A percentile compares a stretch with the other conserved stretches of the same genome.
Conservation (phyloP, 192 early-diverging fungal genomes). For the Coemansia brasiliensis region DNA sequence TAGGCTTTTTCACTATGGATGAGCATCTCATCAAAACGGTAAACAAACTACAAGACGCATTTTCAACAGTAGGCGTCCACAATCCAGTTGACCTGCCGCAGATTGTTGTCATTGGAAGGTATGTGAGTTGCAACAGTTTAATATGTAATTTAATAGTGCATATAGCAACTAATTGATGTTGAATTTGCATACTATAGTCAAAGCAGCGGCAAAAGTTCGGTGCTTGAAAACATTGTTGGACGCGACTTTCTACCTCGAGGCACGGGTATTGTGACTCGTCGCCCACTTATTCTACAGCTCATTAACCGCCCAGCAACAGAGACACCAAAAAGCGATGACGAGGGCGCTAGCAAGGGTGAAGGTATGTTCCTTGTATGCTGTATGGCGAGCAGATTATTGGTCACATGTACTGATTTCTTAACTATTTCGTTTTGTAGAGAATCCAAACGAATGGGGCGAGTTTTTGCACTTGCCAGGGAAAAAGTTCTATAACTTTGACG, state of each 20-base stretch:
- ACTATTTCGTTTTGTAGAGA: conserved; percentile 33
- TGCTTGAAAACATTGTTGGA: conserved; percentile 99
- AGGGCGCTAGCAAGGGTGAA: conserved; percentile 43
- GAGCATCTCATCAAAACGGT: conserved; percentile 64
- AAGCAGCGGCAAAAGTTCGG: conserved; percentile 93
- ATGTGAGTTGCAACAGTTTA: conserved; percentile 6
- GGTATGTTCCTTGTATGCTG: conserved; percentile 37
- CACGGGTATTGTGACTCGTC: conserved; percentile 94
- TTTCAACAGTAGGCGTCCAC: conserved; percentile 83
- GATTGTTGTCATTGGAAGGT: conserved; percentile 79
- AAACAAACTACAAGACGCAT: conserved; percentile 88
- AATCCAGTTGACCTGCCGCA: conserved; percentile 90
- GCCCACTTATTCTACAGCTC: conserved; percentile 94
- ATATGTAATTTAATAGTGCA: conserved; percentile 2
- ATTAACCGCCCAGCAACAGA: conserved; percentile 79
- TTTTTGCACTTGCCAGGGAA: conserved; percentile 97
- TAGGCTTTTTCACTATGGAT: conserved; percentile 47
- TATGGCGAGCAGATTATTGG: neutral
- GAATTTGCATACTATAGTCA: conserved; percentile 54
- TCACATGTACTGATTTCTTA: neutral
- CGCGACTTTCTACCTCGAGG: conserved; percentile 98
- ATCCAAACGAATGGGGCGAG: conserved; percentile 96
- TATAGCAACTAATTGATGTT: neutral
- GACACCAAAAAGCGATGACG: conserved; percentile 46
- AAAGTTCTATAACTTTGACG: conserved; percentile 94